phyloP scores from a whole-genome alignment of 306 rosid species.

The Senna tora region DNA sequence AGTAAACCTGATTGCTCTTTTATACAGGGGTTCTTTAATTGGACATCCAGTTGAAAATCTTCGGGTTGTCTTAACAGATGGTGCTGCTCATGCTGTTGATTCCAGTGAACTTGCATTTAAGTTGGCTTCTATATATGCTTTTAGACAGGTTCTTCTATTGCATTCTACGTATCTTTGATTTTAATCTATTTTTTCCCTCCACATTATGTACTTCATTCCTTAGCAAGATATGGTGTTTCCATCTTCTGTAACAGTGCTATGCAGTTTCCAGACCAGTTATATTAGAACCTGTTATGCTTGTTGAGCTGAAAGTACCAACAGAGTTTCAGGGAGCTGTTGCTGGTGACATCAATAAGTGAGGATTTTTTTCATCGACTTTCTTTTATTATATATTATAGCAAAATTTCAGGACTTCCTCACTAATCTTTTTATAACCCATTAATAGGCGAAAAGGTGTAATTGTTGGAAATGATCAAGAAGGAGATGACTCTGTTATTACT shows the following conservation, averaged over 20 bases:
- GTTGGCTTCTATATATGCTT: slow-evolving; percentile 94
- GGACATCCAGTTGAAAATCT: slow-evolving; percentile 98
- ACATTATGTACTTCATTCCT: slow-evolving; percentile 11
- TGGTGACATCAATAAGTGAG: slow-evolving; percentile 97
- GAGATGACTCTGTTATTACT: slow-evolving; percentile 90
- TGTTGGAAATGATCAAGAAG: slow-evolving; percentile 98
- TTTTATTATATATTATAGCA: neutral
- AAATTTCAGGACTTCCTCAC: slow-evolving; percentile 30
- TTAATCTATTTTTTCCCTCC: slow-evolving; percentile 14
- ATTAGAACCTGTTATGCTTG: slow-evolving; percentile 96
- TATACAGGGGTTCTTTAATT: slow-evolving; percentile 85
- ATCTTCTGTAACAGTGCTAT: slow-evolving; percentile 69
- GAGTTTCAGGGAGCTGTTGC: slow-evolving; percentile 98
- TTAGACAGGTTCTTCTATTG: slow-evolving; percentile 72
- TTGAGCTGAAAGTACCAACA: slow-evolving; percentile 94
- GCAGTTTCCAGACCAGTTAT: slow-evolving; percentile 83
- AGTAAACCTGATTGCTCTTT: slow-evolving; percentile 30
- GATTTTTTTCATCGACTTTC: slow-evolving; percentile 13
- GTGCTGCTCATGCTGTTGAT: slow-evolving; percentile 97
- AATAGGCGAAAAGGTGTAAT: slow-evolving; percentile 91
- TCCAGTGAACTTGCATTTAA: slow-evolving; percentile 99
- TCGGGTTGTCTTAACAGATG: slow-evolving; percentile 83
- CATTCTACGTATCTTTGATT: slow-evolving; percentile 10
- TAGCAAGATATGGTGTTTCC: slow-evolving; percentile 19
- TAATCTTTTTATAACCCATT: slow-evolving; percentile 27